phyloP scores from a whole-genome alignment of 345 rosid species.

The Limnanthes douglasii region DNA sequence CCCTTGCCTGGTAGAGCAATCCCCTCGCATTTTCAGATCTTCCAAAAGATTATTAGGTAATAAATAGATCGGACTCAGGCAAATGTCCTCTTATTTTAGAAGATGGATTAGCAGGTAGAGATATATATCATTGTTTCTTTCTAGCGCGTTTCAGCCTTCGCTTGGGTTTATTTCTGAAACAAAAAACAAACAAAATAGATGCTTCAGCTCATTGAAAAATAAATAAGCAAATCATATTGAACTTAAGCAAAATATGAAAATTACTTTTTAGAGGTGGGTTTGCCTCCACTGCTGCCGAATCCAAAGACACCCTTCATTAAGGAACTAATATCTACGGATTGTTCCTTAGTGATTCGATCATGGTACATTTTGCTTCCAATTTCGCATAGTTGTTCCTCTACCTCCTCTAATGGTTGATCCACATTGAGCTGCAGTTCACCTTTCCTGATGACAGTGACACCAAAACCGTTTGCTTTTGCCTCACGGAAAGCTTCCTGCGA shows the following conservation, averaged over 20 bases:
- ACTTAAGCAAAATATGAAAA: too few species aligned
- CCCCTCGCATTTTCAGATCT: too few species aligned
- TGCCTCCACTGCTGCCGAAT: slow-evolving; percentile 11
- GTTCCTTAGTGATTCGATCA: slow-evolving; percentile 63
- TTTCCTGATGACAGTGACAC: slow-evolving; percentile 69
- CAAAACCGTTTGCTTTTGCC: slow-evolving; percentile 73
- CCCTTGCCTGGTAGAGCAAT: too few species aligned
- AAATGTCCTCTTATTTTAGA: not conserved
- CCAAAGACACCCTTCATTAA: slow-evolving; percentile 74
- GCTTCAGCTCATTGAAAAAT: not conserved
- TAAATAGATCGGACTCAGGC: too few species aligned
- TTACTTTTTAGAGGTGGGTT: slow-evolving; percentile 27
- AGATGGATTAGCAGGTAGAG: not conserved
- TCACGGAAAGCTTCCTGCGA: slow-evolving; percentile 68
- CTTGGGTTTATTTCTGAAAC: slow-evolving; percentile 16
- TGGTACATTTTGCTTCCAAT: slow-evolving; percentile 84
- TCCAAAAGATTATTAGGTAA: too few species aligned
- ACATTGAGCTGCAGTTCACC: slow-evolving; percentile 64
- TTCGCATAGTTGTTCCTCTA: slow-evolving; percentile 60
- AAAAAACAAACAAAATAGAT: not conserved
- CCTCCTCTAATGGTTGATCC: slow-evolving; percentile 72
- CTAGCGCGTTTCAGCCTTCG: slow-evolving; percentile 15
- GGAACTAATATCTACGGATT: slow-evolving; percentile 55
- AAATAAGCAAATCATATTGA: too few species aligned
- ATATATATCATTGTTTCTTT: slow-evolving; percentile 9